Base-by-base conservation (phyloP, 2,329 filamentous ascomycete species). In the Scytalidium lignicola region DNA sequence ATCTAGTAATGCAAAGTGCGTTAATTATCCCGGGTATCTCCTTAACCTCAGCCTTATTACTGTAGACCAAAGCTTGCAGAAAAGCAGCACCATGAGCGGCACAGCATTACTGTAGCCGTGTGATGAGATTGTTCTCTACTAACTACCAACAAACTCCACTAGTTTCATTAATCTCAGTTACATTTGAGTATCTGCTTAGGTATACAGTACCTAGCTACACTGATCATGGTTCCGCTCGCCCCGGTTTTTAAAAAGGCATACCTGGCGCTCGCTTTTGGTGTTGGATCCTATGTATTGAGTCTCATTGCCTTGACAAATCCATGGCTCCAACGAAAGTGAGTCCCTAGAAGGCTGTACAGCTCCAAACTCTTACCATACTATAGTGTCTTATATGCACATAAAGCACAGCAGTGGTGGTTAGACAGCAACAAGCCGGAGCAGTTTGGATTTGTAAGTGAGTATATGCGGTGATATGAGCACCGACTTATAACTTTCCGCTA, bases 381-480 rank as follows among this genome's bases (percentile, higher is more conserved):
- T 51, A 58, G 90, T 63, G 84, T 86, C 20, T 67, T 96, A 5
- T 99, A 97, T 65, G 83, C 86, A 22, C 86, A 97, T 68, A 87
- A 86, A 53, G 66, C 96, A 57, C 85, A 90, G 55, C 74, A 80
- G 2, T 81, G 78, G 65, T 90, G 82, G 79, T 75, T 85, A 56
- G 81, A 95, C 63, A 66, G 91, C 41, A 80, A 90, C 53, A 75
- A 83, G 51, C 88, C 90, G 0, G 87, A 95, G 64, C 78, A 79
- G 56, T 95, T 90, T 75, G 91, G 91, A 0, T 96, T 96, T 67
- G 82, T 88, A 47, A 87, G 88, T 92, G 67, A 63, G 76, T 67
- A 37, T 13, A 37, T 7, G 26, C 7, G 26, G 26, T 13, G 26
- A 28, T 39, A 29, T 19, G 26, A 28, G 3, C 29, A 32, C 45